Base-by-base conservation (phyloP, 148 eudicot species). In the Rheum nobile region DNA sequence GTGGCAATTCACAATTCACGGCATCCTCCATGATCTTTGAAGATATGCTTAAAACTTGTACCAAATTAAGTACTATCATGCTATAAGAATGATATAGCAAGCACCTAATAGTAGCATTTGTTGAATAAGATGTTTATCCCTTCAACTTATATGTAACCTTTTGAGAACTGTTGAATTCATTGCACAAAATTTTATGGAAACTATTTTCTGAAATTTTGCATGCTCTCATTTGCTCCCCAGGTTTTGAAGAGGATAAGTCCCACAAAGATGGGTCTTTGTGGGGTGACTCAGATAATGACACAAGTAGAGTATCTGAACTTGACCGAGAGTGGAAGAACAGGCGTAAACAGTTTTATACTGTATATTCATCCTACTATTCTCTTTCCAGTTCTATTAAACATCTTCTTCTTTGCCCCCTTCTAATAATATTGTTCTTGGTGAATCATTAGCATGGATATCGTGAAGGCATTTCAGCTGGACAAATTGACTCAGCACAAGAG, bases 281-380 rank as follows among this genome's bases (percentile, higher is more conserved):
- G 82, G 83, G 80, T 39, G 81, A 76, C 82, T 82, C 82, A 41
- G 84, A 79, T 77, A 91, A 84, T 29, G 84, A 83, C 72, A 70
- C 59, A 37, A 80, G 71, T 77, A 77, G 76, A 76, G 78, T 81
- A 55, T 77, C 82, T 77, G 86, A 82, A n/a, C 74, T 91, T 78
- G 86, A 91, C 54, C 88, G 96, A 78, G 93, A 95, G 75, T 89
- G 97, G 97, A 82, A 90, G 74, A 85, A 71, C 76, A 80, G 99
- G 79, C 89, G 75, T 67, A 84, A 88, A 70, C 87, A 92, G 67
- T 88, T 88, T 68, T 89, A 91, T 71, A 85, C 81, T 47, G 99
- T 95, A 92, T 74, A 46, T 73, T 50, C 78, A 16, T 65, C 70
- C 70, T 65, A 4, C 39, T 4, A 31, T 57, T 65, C 32, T 1